A percentile compares a stretch with the other conserved stretches of the same genome.
Conservation (phyloP, 2,329 filamentous ascomycete genomes). For the Microsporum ferrugineum region DNA sequence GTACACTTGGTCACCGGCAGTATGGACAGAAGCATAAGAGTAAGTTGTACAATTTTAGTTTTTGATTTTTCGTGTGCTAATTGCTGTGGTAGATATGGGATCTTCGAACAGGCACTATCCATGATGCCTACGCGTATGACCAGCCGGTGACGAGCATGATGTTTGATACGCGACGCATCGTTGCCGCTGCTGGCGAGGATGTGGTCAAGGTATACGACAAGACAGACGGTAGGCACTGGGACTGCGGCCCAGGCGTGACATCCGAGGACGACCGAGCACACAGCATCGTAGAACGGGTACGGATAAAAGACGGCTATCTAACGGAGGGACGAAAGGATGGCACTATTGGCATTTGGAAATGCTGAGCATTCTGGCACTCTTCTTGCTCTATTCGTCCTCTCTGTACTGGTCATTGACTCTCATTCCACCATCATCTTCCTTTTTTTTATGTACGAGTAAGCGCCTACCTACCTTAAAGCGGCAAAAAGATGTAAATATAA, state of each 20-base stretch:
- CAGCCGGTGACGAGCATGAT: conserved; percentile 88
- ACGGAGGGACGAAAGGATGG: conserved; percentile 83
- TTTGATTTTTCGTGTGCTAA: not conserved
- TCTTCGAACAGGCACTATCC: conserved; percentile 86
- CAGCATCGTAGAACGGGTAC: conserved; percentile 68
- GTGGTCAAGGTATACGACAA: conserved; percentile 99
- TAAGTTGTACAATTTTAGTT: conserved; percentile 41
- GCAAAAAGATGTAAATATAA: not conserved
- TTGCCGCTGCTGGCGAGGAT: conserved; percentile 77
- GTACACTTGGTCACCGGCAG: conserved; percentile 89
- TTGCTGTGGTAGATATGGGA: conserved; percentile 75
- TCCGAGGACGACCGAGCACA: conserved; percentile 53
- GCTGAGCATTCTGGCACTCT: conserved; percentile 29
- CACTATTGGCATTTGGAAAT: conserved; percentile 82
- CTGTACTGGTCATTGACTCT: no score
- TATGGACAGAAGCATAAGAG: conserved; percentile 81
- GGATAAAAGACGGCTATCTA: conserved; percentile 87
- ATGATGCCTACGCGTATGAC: conserved; percentile 93
- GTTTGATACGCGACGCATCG: conserved; percentile 85
- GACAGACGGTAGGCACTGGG: conserved; percentile 89
- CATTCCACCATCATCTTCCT: not conserved
- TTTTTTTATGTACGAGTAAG: not conserved
- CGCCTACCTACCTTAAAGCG: not conserved
- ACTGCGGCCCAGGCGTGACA: conserved; percentile 73
- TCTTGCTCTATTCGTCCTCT: not conserved